Conservation (phyloP, 1,284 basidiomycete species). For the Mycena citricolor region DNA sequence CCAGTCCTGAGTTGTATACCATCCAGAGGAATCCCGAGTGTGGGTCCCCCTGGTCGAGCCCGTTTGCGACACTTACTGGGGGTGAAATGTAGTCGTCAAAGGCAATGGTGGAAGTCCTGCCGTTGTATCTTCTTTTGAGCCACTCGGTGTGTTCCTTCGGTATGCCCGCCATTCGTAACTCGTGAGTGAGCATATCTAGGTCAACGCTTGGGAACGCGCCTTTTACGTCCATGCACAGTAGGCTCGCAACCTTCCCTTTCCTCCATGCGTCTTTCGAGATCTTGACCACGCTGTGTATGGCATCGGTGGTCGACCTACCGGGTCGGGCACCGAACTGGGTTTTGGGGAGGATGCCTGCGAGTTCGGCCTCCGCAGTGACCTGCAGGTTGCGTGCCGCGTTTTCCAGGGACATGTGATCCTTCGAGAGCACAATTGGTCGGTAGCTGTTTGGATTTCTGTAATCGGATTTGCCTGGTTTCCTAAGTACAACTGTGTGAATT, state of each 20-base stretch:
- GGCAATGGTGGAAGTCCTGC: conserved; percentile 20
- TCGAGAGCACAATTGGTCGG: conserved; percentile 34
- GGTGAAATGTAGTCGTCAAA: conserved; percentile 18
- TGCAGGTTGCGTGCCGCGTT: background rate
- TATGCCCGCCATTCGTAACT: conserved; percentile 19
- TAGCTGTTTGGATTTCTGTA: conserved; percentile 38
- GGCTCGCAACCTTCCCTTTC: conserved; percentile 17
- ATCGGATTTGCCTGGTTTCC: conserved; percentile 38
- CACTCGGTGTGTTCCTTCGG: conserved; percentile 17
- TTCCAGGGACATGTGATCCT: background rate
- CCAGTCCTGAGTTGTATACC: conserved; percentile 27
- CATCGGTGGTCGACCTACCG: conserved; percentile 23
- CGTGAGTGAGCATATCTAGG: conserved; percentile 23
- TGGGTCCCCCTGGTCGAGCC: conserved; percentile 28
- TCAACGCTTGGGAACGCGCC: conserved; percentile 28
- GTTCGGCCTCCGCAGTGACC: background rate
- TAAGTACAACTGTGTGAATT: conserved; percentile 35
- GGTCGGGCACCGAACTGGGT: conserved; percentile 26
- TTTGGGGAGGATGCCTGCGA: conserved; percentile 1
- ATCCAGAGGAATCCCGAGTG: conserved; percentile 25
- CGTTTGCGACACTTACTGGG: conserved; percentile 14
- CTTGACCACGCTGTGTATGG: conserved; percentile 22
- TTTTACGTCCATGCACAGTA: conserved; percentile 28
- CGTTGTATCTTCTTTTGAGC: conserved; percentile 19
- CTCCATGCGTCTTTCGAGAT: conserved; percentile 27